Evolutionary conservation across 495 filamentous ascomycete species (phyloP).

Genomic region (Glarea lozoyensis): DNA sequence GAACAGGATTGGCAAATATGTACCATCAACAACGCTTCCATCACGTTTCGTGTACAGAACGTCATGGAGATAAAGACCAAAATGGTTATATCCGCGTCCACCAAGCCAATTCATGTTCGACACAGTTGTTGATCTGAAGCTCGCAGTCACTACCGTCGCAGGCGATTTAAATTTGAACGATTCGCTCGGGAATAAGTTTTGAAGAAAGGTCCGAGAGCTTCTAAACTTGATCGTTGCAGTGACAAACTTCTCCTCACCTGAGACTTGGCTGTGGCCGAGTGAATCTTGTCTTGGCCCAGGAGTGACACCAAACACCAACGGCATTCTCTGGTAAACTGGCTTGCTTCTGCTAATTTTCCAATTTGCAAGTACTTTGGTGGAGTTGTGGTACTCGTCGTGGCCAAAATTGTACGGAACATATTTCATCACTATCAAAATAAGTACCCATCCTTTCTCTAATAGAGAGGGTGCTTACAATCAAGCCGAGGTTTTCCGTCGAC

Average conservation of each 20-base stretch:
- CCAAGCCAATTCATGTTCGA: conserved; percentile 46
- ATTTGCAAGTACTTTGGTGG: conserved; percentile 38
- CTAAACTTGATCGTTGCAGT: conserved; percentile 49
- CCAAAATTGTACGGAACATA: conserved; percentile 49
- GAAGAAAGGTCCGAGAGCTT: conserved; percentile 46
- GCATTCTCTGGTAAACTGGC: conserved; percentile 36
- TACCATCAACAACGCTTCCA: conserved; percentile 36
- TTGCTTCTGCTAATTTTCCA: conserved; percentile 29
- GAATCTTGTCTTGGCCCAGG: conserved; percentile 40
- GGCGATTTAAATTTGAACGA: conserved; percentile 36
- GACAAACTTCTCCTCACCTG: conserved; percentile 29
- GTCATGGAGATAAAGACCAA: conserved; percentile 49
- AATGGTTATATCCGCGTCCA: conserved; percentile 43
- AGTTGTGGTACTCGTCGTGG: conserved; percentile 50
- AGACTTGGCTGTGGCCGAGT: conserved; percentile 17
- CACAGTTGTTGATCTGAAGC: conserved; percentile 38
- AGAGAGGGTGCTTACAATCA: conserved; percentile 23
- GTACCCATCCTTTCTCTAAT: neutral
- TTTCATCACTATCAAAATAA: conserved; percentile 27
- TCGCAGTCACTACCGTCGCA: conserved; percentile 40
- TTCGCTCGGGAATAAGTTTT: conserved; percentile 41
- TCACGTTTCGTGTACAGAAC: conserved; percentile 44
- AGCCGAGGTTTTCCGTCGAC: conserved; percentile 21
- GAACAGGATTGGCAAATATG: conserved; percentile 46
- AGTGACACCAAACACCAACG: conserved; percentile 47